Evolutionary conservation across 768 basidiomycete genomes (phyloP).

Genomic region (Cystofilobasidium ferigula): DNA sequence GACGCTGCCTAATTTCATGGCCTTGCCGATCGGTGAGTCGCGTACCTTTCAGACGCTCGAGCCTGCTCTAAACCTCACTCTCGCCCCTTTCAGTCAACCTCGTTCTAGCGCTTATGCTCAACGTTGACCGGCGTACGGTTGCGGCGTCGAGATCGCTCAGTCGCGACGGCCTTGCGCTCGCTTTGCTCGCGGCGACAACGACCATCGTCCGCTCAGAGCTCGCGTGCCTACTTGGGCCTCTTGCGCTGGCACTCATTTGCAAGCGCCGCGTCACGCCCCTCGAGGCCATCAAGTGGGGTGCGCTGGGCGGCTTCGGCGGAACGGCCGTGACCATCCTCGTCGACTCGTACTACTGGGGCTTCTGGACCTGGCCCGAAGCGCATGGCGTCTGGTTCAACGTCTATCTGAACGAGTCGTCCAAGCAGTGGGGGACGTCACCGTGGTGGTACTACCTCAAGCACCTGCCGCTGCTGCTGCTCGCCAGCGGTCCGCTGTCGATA

Average conservation of each 20-base stretch:
- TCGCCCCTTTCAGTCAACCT: conserved; percentile 15
- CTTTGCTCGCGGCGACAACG: conserved; percentile 54
- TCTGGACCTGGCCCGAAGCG: conserved; percentile 72
- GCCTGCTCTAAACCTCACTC: too few species aligned
- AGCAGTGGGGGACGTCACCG: conserved; percentile 77
- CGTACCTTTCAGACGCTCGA: neutral
- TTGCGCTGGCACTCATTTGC: conserved; percentile 43
- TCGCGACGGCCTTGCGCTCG: conserved; percentile 48
- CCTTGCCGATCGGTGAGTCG: conserved; percentile 59
- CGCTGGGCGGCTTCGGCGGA: conserved; percentile 23
- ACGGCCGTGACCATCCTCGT: conserved; percentile 53
- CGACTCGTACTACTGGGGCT: conserved; percentile 77
- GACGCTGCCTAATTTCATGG: conserved; percentile 90
- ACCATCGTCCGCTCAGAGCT: conserved; percentile 74
- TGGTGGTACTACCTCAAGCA: conserved; percentile 53
- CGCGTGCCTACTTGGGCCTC: conserved; percentile 48
- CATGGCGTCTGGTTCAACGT: conserved; percentile 73
- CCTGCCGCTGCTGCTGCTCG: conserved; percentile 64
- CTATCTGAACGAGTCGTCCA: conserved; percentile 65
- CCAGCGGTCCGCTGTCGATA: conserved; percentile 51
- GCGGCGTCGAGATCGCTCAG: conserved; percentile 36
- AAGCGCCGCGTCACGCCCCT: conserved; percentile 41
- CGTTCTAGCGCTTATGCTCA: conserved; percentile 27
- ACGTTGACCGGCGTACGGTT: neutral
- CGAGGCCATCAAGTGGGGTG: conserved; percentile 7